A percentile compares a stretch with the other conserved stretches of the same genome.
These are phyloP conservation scores for Malassezia caprae DNA, from an alignment of 1,284 basidiomycete species.

Conservation along the genomic window DNA sequence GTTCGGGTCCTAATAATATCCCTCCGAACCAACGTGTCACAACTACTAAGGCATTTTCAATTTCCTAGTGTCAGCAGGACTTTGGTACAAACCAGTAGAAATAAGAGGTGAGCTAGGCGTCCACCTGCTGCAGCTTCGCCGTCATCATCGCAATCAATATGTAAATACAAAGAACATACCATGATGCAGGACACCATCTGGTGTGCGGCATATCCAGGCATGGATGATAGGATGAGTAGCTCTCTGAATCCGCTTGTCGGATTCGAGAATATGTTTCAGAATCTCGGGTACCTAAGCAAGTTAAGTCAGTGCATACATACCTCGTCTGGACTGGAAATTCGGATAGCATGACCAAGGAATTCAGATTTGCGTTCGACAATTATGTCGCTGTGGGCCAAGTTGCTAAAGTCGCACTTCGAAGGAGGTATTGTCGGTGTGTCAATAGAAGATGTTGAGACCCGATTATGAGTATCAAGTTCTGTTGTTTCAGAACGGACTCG, in stretches of 20 bases:
- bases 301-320: constrained; percentile 17
- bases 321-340: constrained; percentile 31
- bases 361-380: constrained; percentile 46
- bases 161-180: constrained; percentile 16
- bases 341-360: constrained; percentile 45
- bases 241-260: constrained; percentile 31
- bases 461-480: background rate
- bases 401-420: background rate
- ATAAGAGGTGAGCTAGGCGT: constrained; percentile 45
- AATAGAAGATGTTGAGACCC: too few relatives aligned
- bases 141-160: constrained; percentile 40
- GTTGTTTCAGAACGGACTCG: constrained; percentile 4
- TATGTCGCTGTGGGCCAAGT: constrained; percentile 27
- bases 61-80: constrained; percentile 4
- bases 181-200: constrained; percentile 34
- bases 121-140: constrained; percentile 48
- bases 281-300: constrained; percentile 22
- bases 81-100: constrained; percentile 27
- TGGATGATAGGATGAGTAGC: constrained; percentile 46
- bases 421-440: background rate
- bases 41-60: constrained; percentile 42
- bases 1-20: constrained; percentile 38
- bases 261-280: constrained; percentile 24
- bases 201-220: constrained; percentile 43
- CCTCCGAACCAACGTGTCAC: constrained; percentile 47